phyloP scores from a whole-genome alignment of 176 grass and related monocot species.

The Oryza glaberrima region DNA sequence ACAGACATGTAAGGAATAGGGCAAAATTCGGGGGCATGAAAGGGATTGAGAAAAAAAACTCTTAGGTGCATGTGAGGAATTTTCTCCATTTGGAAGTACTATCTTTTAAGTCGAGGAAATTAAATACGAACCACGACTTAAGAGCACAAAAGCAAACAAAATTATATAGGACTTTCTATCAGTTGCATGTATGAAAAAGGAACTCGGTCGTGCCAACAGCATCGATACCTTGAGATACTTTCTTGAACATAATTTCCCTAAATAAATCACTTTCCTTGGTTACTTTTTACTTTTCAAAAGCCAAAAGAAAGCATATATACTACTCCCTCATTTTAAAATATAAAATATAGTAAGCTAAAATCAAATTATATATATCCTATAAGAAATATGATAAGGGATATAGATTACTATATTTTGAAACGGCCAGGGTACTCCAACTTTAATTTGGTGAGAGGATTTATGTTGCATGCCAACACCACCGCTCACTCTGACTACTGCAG shows the following conservation, averaged over 20 bases:
- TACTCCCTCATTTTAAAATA: not conserved
- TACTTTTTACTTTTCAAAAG: not conserved
- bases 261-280: not conserved
- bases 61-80: too few species aligned
- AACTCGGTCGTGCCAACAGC: not conserved
- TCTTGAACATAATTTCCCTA: not conserved
- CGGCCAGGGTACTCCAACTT: too few species aligned
- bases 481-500: conserved; percentile 12
- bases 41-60: too few species aligned
- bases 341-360: too few species aligned
- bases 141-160: not conserved
- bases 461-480: conserved; percentile 17
- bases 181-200: not conserved
- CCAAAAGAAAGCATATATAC: not conserved
- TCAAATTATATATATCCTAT: too few species aligned
- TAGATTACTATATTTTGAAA: too few species aligned
- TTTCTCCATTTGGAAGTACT: too few species aligned
- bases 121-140: too few species aligned
- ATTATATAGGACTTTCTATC: not conserved
- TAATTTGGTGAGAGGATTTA: not conserved
- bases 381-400: too few species aligned
- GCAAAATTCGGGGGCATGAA: too few species aligned
- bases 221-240: not conserved
- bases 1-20: too few species aligned
- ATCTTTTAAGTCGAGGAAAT: too few species aligned